Conservation (phyloP, 2,329 filamentous ascomycete species). For the Colletotrichum lentis region DNA sequence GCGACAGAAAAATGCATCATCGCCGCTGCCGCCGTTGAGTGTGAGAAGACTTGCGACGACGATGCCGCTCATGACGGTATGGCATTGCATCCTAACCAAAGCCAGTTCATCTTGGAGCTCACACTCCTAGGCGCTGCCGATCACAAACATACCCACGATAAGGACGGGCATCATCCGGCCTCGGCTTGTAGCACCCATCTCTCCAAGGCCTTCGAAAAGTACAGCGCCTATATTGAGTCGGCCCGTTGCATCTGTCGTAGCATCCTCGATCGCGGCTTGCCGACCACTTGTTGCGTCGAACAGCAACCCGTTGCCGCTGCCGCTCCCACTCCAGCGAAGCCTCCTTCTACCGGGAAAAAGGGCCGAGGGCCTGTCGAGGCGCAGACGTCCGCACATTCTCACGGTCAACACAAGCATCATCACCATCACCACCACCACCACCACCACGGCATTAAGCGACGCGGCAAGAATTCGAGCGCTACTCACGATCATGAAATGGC, state of each 20-base stretch:
- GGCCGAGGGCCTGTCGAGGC: conserved; percentile 2
- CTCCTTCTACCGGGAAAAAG: conserved; percentile 9
- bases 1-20: conserved; percentile 46
- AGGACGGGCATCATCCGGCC: conserved; percentile 41
- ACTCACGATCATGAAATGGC: conserved; percentile 28
- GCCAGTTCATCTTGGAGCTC: conserved; percentile 5
- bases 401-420: conserved; percentile 38
- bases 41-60: conserved; percentile 44
- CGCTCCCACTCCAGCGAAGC: conserved; percentile 14
- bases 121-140: conserved; percentile 31
- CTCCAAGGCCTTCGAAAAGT: conserved; percentile 46
- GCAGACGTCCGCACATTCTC: conserved; percentile 29
- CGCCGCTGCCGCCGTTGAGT: conserved; percentile 45
- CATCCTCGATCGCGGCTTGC: conserved; percentile 44
- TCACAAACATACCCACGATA: conserved; percentile 44
- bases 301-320: conserved; percentile 19
- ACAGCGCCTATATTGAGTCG: conserved; percentile 48
- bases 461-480: conserved; percentile 35
- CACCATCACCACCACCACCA: conserved; percentile 40
- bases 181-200: conserved; percentile 47
- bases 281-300: conserved; percentile 43
- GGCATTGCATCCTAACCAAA: conserved; percentile 19
- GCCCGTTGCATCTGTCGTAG: conserved; percentile 51
- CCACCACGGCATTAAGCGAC: conserved; percentile 40
- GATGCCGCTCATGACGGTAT: conserved; percentile 42